Evolutionary conservation across 331 rosid genomes (phyloP), one percentile per base, ranked within the genome.

Genomic region (Quercus lobata): DNA sequence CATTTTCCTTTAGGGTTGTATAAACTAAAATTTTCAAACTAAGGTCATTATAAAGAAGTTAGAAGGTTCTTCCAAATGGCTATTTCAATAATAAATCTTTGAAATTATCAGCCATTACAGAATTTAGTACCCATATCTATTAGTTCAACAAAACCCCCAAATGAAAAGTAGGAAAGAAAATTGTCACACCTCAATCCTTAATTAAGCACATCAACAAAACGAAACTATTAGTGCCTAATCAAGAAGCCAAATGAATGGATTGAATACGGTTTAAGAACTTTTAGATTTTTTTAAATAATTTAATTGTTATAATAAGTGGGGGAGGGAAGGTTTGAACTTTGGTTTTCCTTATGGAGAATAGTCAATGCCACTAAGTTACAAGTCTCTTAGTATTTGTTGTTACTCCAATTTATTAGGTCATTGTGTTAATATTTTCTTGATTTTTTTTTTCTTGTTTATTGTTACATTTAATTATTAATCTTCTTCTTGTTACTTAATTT

Each of bases 1-100:
- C 49, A 55, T n/a, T 73, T 68, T 68, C 21, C 72, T 19, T 68
- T 68, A 35, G 72, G 72, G 72, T 68, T 68, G 72, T 32, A 4
- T 27, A 68, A 68, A 24, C 72, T 34, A 29, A 5, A 29, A 63
- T 15, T 12, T 63, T 63, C 25, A 7, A 63, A 63, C 44, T 16
- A 63, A 63, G 41, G 21, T 63, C 19, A 62, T 62, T 57, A 27
- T 62, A 18, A 62, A 57, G 69, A 25, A 62, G 69, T 25, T 6
- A n/a, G 37, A 63, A 63, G 41, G n/a, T 63, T 63, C 71, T 63
- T 30, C 32, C 21, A 63, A 6, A 63, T 63, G 44, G 14, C n/a
- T 63, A 63, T 14, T 29, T 17, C 15, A 15, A 30, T 63, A 14
- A 63, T 15, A 63, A 63, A 15, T 17, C 44, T 29, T 63, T 63